Conservation (phyloP, 106 monocot species). For the Phalaenopsis equestris region DNA sequence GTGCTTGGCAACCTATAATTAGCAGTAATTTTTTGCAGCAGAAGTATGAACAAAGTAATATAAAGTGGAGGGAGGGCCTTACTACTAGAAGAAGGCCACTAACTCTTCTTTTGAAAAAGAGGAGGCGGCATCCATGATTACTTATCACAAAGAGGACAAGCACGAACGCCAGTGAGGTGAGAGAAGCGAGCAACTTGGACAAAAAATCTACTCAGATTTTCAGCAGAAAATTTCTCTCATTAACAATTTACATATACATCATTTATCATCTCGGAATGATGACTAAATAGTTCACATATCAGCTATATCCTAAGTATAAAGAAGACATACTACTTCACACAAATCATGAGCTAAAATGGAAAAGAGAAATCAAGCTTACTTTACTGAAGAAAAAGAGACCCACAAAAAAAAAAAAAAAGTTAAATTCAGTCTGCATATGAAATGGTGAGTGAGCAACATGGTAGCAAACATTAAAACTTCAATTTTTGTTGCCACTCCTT, state of each 20-base stretch:
- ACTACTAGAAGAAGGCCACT: neutral
- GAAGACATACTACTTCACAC: neutral
- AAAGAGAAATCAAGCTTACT: neutral
- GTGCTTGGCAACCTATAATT: too few species aligned
- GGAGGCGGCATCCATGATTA: neutral
- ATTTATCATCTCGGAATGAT: constrained; percentile 1
- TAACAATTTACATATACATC: neutral
- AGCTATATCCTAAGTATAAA: neutral
- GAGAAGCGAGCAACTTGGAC: neutral
- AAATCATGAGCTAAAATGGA: neutral
- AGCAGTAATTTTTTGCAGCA: neutral
- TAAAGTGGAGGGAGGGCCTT: neutral
- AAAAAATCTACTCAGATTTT: neutral
- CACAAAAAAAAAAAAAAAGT: neutral
- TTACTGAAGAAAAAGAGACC: neutral
- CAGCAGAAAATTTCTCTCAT: neutral
- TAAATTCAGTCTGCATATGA: neutral
- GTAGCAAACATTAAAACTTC: neutral
- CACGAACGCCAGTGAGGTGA: neutral
- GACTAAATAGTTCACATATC: neutral
- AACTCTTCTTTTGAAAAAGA: neutral
- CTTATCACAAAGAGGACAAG: neutral
- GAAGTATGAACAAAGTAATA: neutral
- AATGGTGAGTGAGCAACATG: neutral
- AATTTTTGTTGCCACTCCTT: neutral